Evolutionary conservation across 352 stramenopile species (phyloP), one percentile per base, ranked within the genome.

Genomic region (Plasmopara muralis): DNA sequence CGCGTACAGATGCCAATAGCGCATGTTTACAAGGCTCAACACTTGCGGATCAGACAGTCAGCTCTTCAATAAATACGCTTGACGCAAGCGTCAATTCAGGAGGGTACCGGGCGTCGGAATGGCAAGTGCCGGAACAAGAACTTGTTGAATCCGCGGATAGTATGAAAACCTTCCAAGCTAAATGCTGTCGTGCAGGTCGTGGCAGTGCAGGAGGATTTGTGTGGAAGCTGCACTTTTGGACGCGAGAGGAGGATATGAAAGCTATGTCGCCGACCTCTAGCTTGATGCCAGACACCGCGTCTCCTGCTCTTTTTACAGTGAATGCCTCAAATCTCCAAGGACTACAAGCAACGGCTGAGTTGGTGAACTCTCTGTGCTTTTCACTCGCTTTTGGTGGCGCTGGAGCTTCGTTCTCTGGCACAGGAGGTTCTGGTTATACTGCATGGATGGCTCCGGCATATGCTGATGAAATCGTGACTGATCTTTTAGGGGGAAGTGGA

Each of bases 201-300:
- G 81, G 74, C n/a, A 68, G 72, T 49, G 84, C 77, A 4, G 80
- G 81, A 16, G 92, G 78, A 0, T 83, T 94, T 34, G 81, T 85
- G 13, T 98, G 93, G 91, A 95, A 92, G 31, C 42, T 98, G 12
- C 89, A 91, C 43, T 65, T 98, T 20, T 95, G 84, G 63, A 97
- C 93, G 0, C 60, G 75, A 7, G 50, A 68, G 8, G 92, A 88
- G 31, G 98, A 97, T 50, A 49, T 77, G 1, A 73, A 80, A 41
- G 69, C 83, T 0, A 77, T 65, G 13, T 97, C 77, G 35, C 91
- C 92, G 25, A 96, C 84, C 5, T 77, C 73, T 2, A 60, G 60
- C 1, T 47, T 47, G 4, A 65, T 66, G 12, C 34, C 58, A 4
- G 49, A 67, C 2, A 54, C 74, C 0, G 64, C 75, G 18, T 35